phyloP scores from a whole-genome alignment of 1,139 yeast genomes.

The Candida tropicalis region DNA sequence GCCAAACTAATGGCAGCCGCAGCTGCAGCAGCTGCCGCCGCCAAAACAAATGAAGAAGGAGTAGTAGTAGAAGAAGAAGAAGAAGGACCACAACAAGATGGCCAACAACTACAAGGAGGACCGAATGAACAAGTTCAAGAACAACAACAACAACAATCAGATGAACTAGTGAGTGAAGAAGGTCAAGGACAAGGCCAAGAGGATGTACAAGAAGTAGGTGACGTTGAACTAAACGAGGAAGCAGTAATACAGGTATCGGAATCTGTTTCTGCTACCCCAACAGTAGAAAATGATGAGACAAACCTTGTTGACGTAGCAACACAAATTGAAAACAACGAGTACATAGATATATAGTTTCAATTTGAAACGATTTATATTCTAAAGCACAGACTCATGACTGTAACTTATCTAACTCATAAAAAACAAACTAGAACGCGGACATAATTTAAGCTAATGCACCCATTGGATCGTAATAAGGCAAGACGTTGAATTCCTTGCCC shows the following conservation, averaged over 20 bases:
- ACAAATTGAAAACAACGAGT: background rate
- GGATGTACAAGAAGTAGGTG: background rate
- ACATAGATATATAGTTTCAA: conserved; percentile 4
- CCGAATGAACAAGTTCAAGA: background rate
- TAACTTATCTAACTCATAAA: background rate
- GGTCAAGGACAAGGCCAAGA: background rate
- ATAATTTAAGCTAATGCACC: conserved; percentile 65
- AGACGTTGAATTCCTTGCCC: conserved; percentile 52
- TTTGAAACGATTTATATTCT: background rate
- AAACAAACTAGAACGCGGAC: background rate
- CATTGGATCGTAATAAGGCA: conserved; percentile 87
- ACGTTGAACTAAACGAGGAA: background rate
- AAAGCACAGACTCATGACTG: background rate
- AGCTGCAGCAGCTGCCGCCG: conserved; percentile 22
- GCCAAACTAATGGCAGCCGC: conserved; percentile 28
- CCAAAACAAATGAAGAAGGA: conserved; percentile 11
- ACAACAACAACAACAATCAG: too few species aligned
- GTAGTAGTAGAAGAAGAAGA: background rate
- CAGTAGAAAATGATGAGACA: background rate
- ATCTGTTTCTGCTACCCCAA: background rate
- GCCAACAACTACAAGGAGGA: conserved; percentile 3
- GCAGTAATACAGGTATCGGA: background rate
- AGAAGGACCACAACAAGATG: conserved; percentile 7
- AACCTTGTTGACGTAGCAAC: background rate
- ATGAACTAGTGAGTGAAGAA: too few species aligned